Evolutionary conservation across 345 rosid species (phyloP).

Genomic region (Limnanthes douglasii): DNA sequence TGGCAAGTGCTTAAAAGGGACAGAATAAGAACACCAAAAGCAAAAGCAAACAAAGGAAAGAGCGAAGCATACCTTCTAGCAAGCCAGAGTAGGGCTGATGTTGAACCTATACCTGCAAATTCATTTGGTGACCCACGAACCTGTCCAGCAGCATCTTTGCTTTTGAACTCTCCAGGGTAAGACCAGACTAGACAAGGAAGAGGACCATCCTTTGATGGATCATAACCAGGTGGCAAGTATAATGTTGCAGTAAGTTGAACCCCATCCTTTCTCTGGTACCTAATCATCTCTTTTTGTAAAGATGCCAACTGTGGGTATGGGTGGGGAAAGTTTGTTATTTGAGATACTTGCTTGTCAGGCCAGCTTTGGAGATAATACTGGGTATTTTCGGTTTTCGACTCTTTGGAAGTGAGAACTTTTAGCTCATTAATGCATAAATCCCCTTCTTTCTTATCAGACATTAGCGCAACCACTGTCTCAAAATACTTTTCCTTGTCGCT

Average conservation of each 20-base stretch:
- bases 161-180: conserved; percentile 96
- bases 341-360: conserved; percentile 70
- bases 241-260: conserved; percentile 94
- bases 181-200: conserved; percentile 96
- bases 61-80: conserved; percentile 64
- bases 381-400: conserved; percentile 90
- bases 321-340: conserved; percentile 83
- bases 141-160: conserved; percentile 99
- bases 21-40: conserved; percentile 2
- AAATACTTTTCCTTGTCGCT: conserved; percentile 84
- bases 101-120: conserved; percentile 89
- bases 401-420: conserved; percentile 76
- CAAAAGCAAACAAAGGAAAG: conserved; percentile 4
- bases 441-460: conserved; percentile 85
- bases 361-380: conserved; percentile 76
- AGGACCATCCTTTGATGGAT: conserved; percentile 80
- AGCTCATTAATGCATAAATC: conserved; percentile 50
- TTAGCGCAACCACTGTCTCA: conserved; percentile 79
- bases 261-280: conserved; percentile 92
- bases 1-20: conserved; percentile 1
- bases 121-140: conserved; percentile 99
- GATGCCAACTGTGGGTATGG: conserved; percentile 94
- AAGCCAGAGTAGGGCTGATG: conserved; percentile 95
- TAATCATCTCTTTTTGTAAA: conserved; percentile 91
- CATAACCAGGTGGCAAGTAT: conserved; percentile 86